Base-by-base conservation (phyloP, 75 land plant genomes). In the Picea sitchensis region DNA sequence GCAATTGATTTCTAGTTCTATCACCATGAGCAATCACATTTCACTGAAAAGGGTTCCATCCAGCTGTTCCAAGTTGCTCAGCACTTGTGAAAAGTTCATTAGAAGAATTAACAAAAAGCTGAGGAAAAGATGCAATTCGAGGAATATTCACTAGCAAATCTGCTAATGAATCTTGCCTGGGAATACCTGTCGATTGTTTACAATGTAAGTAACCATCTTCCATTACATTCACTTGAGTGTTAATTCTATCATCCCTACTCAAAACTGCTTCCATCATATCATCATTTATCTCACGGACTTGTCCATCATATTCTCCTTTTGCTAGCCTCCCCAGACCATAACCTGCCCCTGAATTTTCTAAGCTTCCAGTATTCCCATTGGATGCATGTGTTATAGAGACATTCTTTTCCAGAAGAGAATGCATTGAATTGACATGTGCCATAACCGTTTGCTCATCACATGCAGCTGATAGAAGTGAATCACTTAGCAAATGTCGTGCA, bases 81-180 rank as follows among this genome's bases (percentile, higher is more conserved):
- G 9, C 51, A 41, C 47, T 32, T 65, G 81, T 69, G 54, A 82
- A 14, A 17, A 81, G 82, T 76, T 72, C 89, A 74, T 89, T 87
- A 30, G 90, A 82, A 31, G 78, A 76, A 44, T 88, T 73, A 51
- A 86, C 85, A 76, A 90, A 87, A 76, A 91, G 82, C 62, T 88
- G 84, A 6, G 93, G 90, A 36, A 92, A 80, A 62, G 94, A 92
- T 6, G 93, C 83, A 58, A 91, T 89, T 14, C 94, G 76, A 13
- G 94, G 93, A 13, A 92, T 84, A 75, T 88, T 81, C 75, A 91
- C 38, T 56, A 88, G 82, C 78, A 91, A 69, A 21, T 92, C 94
- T 0, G 89, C 85, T 15, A 85, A 71, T 18, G 93, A 92, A 58
- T 86, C 84, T 78, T 88, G 87, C 84, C 82, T 85, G 58, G 80